These are phyloP conservation scores for Naegleria lovaniensis DNA, from an alignment of 208 protist genomes.

Conservation along the genomic window DNA sequence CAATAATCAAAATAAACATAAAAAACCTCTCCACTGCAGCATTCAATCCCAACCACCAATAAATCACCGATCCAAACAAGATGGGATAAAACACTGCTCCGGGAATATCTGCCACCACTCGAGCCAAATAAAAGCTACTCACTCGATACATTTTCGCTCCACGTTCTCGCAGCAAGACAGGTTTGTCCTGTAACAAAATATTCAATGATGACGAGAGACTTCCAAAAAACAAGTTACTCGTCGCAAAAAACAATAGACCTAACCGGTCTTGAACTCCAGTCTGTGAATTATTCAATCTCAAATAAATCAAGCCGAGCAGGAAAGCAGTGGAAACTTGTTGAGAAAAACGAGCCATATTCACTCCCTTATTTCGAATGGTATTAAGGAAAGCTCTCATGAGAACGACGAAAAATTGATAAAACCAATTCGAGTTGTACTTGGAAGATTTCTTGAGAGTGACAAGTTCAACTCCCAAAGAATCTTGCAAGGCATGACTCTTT, in stretches of 20 bases:
- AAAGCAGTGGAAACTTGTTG: not conserved
- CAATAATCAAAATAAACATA: not conserved
- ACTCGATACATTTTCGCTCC: not conserved
- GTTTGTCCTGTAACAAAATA: not conserved
- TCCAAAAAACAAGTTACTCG: not conserved
- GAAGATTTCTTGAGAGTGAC: not conserved
- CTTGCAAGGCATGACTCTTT: not conserved
- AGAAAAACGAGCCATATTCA: not conserved
- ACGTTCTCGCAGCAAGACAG: not conserved
- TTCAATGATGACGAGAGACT: not conserved
- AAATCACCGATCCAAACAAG: not conserved
- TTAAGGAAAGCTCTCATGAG: not conserved
- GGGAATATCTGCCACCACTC: not conserved
- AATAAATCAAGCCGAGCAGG: not conserved
- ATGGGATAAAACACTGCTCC: not conserved
- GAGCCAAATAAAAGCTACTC: not conserved
- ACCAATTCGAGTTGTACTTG: not conserved
- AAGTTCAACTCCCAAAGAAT: not conserved
- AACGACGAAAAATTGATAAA: not conserved
- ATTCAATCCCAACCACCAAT: constrained; percentile 13
- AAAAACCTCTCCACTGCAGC: not conserved
- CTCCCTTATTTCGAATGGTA: not conserved
- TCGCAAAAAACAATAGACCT: not conserved
- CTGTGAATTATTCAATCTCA: not conserved
- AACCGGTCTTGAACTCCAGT: not conserved